Evolutionary conservation across 169 alveolate species (phyloP).

Genomic region (Neospora caninum): DNA sequence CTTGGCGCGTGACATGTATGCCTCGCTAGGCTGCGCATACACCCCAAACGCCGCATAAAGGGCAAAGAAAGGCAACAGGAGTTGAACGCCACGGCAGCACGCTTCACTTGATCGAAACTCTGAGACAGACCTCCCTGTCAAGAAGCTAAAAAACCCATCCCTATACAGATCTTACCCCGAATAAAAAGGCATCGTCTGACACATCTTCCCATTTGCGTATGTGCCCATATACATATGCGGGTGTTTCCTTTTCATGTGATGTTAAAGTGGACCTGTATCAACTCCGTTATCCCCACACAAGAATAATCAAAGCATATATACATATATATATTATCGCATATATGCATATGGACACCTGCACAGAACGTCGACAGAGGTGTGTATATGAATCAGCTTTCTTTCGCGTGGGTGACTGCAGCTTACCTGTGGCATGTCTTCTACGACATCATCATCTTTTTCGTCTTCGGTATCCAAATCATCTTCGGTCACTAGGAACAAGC

Average conservation of each 20-base stretch:
- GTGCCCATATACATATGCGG: not conserved
- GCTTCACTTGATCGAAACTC: not conserved
- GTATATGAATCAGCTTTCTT: too few relatives aligned
- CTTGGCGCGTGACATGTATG: conserved; percentile 44
- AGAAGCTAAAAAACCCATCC: not conserved
- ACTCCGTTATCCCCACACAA: too few relatives aligned
- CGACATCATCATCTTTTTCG: conserved; percentile 50
- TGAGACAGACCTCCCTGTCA: not conserved
- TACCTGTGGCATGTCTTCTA: conserved; percentile 48
- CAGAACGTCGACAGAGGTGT: too few relatives aligned
- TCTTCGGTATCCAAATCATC: conserved; percentile 50
- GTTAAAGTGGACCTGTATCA: too few relatives aligned
- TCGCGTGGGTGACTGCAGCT: not conserved
- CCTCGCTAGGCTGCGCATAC: conserved; percentile 39
- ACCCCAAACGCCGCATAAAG: not conserved
- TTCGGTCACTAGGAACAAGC: conserved; percentile 30
- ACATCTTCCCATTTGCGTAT: too few relatives aligned
- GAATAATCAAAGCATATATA: too few relatives aligned
- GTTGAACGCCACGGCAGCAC: not conserved
- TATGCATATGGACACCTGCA: too few relatives aligned
- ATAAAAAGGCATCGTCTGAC: too few relatives aligned
- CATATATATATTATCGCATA: too few relatives aligned
- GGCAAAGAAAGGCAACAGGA: not conserved
- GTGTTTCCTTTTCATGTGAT: not conserved
- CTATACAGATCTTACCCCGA: too few relatives aligned